Conservation (phyloP, 106 monocot genomes). For the Apostasia ramifera region DNA sequence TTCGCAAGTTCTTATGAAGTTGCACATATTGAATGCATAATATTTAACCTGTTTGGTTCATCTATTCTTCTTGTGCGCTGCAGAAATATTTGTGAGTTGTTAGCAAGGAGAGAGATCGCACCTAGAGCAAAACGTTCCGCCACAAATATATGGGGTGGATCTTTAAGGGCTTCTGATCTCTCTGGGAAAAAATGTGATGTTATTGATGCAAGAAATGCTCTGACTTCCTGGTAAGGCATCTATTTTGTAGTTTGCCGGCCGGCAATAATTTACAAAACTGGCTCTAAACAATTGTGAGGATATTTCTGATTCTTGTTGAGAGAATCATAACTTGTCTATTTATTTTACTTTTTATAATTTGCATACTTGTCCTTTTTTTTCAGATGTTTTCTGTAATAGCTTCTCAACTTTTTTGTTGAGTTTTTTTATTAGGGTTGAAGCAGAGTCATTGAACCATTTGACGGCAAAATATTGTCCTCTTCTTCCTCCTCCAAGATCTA, state of each 20-base stretch:
- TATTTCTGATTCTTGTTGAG: neutral
- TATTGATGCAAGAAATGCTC: conserved; percentile 58
- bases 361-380: neutral
- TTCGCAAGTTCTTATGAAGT: neutral
- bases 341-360: neutral
- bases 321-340: neutral
- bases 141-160: conserved; percentile 31
- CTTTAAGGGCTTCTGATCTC: conserved; percentile 19
- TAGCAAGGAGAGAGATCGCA: conserved; percentile 79
- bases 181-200: conserved; percentile 27
- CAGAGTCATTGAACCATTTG: conserved; percentile 74
- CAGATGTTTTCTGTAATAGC: neutral
- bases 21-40: neutral
- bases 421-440: conserved; percentile 61
- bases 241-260: neutral
- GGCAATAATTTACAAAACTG: neutral
- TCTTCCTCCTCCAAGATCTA: conserved; percentile 89
- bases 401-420: neutral
- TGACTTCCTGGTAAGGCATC: conserved; percentile 74
- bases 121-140: conserved; percentile 54
- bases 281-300: neutral
- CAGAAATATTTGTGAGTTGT: conserved; percentile 51
- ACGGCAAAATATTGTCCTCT: conserved; percentile 93
- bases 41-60: neutral
- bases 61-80: conserved; percentile 2